These are phyloP conservation scores for Venturiaceae sp. DNA, from an alignment of 2,329 filamentous ascomycete species.

Conservation along the genomic window DNA sequence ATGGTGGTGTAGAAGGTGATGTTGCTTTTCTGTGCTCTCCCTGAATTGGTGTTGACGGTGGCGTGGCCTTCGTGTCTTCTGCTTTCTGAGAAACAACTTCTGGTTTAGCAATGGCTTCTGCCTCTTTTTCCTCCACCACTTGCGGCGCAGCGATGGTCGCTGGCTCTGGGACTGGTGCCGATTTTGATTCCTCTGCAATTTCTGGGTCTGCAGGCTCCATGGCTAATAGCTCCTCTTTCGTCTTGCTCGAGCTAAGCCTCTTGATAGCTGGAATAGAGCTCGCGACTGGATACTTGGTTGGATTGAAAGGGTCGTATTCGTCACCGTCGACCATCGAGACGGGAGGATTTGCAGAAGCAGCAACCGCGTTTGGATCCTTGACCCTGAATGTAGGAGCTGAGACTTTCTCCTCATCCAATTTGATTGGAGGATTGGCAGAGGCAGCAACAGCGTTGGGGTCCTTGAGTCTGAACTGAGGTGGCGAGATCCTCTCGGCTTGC, in stretches of 20 bases:
- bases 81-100: too few species aligned
- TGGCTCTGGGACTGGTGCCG: neutral
- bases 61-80: too few species aligned
- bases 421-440: neutral
- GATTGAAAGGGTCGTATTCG: neutral
- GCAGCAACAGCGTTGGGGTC: neutral
- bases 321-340: neutral
- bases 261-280: neutral
- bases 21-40: too few species aligned
- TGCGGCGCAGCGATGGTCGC: neutral
- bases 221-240: neutral
- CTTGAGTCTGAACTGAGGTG: neutral
- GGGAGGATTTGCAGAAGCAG: neutral
- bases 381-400: neutral
- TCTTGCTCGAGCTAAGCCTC: neutral
- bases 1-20: too few species aligned
- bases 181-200: neutral
- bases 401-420: neutral
- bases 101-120: too few species aligned
- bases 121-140: neutral
- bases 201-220: neutral
- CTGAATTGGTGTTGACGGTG: too few species aligned
- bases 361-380: neutral
- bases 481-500: too few species aligned
- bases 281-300: neutral